Base-by-base conservation (phyloP, 2,329 filamentous ascomycete species). In the Stagonosporopsis tanaceti region DNA sequence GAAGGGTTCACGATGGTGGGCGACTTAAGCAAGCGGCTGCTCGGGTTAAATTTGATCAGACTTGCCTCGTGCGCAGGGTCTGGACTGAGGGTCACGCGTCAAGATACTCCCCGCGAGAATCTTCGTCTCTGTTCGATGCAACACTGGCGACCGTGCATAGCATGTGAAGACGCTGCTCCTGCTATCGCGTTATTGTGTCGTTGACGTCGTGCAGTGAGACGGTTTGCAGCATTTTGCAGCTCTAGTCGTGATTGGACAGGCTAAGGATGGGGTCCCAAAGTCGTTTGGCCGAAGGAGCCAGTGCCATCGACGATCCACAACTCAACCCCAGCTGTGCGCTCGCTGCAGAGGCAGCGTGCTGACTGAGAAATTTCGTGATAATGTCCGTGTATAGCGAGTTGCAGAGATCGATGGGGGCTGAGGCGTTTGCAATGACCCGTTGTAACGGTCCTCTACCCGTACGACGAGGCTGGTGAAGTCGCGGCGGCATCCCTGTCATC, bases 31-130 rank as follows among this genome's bases (percentile, higher is more conserved):
- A 50, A 53, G 56, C 50, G 56, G 56, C 50, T 50, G 22, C 35
- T 50, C 46, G 50, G 41, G 45, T 55, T 55, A 55, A 54, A 59
- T 47, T 58, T 53, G 46, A 50, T 37, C 42, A 47, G 37, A 47
- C 48, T 34, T 38, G 42, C 35, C 28, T 38, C 35, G 51, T 54
- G 56, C 56, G 53, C 56, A 53, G 41, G 45, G 15, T 30, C 40
- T 30, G 44, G 46, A 53, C 56, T 59, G 46, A 25, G 25, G 53
- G 40, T 59, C 56, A 59, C 46, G 50, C 40, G 56, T 54, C 46
- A 50, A 47, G 48, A 57, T 47, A 52, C 48, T 47, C 47, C 45
- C 48, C 48, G 44, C 32, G 54, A 47, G 47, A 48, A 57, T 34
- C 28, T 57, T 57, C 48, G 28, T 30, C 47, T 34, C 30, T 20